phyloP scores from a whole-genome alignment of 225 moss, liverwort and hornwort genomes.

The Thuidium tamariscinum region DNA sequence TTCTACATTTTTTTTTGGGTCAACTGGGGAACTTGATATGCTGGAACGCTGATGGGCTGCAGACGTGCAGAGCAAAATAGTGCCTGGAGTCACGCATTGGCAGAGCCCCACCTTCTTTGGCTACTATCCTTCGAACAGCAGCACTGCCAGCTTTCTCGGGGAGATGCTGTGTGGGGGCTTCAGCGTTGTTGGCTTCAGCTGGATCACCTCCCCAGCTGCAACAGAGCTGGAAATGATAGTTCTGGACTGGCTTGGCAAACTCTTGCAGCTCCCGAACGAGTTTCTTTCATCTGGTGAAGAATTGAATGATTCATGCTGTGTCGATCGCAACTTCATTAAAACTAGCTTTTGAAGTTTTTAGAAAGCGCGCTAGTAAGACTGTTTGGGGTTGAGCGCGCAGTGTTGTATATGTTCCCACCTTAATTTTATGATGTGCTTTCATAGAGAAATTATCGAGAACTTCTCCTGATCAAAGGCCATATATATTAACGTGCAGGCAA shows the following conservation, averaged over 20 bases:
- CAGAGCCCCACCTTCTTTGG: conserved; percentile 87
- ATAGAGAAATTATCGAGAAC: too few relatives aligned
- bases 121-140: conserved; percentile 52
- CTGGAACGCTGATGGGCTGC: neutral
- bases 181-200: conserved; percentile 65
- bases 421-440: neutral
- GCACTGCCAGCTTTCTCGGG: conserved; percentile 63
- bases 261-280: conserved; percentile 54
- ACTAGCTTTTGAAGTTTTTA: neutral
- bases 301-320: too few relatives aligned
- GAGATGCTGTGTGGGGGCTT: conserved; percentile 78
- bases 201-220: conserved; percentile 81
- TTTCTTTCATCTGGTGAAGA: conserved; percentile 52
- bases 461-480: neutral
- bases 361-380: neutral
- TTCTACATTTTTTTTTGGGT: neutral
- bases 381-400: neutral
- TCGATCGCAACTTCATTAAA: neutral
- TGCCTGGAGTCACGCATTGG: conserved; percentile 81
- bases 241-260: conserved; percentile 81
- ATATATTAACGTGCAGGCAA: conserved; percentile 31
- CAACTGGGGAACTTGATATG: neutral
- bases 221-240: conserved; percentile 80
- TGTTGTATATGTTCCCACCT: neutral
- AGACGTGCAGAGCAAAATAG: conserved; percentile 46